Conservation (phyloP, 139 green algal species). For the Picochlorum sp. region DNA sequence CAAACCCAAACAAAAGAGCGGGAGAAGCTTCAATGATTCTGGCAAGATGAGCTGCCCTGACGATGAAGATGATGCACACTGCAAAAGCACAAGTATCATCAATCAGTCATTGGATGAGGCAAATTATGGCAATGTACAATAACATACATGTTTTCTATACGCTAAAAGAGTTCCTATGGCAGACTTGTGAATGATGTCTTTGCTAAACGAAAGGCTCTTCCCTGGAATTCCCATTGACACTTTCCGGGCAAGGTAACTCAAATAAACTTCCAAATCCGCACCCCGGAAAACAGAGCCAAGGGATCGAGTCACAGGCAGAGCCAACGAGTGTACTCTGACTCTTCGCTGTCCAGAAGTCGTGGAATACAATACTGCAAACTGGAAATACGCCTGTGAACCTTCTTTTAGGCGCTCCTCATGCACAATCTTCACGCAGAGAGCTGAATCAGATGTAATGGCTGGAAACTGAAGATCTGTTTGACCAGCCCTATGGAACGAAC, state of each 20-base stretch:
- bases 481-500: conserved; percentile 37
- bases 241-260: conserved; percentile 34
- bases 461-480: conserved; percentile 73
- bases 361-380: conserved; percentile 83
- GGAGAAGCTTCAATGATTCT: conserved; percentile 85
- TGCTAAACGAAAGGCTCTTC: conserved; percentile 30
- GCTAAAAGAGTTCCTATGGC: conserved; percentile 37
- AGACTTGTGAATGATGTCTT: conserved; percentile 47
- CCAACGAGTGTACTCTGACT: conserved; percentile 65
- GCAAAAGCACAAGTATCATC: not conserved
- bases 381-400: conserved; percentile 44
- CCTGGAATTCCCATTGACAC: conserved; percentile 25
- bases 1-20: conserved; percentile 68
- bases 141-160: conserved; percentile 55
- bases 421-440: conserved; percentile 35
- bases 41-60: conserved; percentile 82
- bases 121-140: not conserved
- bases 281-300: conserved; percentile 64
- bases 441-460: conserved; percentile 72
- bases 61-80: conserved; percentile 14
- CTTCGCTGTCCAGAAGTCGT: conserved; percentile 39
- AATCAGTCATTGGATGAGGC: not conserved
- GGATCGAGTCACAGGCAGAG: conserved; percentile 53
- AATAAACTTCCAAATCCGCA: conserved; percentile 73
- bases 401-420: conserved; percentile 44